These are phyloP conservation scores for Colletotrichum sp. DNA, from an alignment of 2,329 filamentous ascomycete genomes.

Conservation along the genomic window DNA sequence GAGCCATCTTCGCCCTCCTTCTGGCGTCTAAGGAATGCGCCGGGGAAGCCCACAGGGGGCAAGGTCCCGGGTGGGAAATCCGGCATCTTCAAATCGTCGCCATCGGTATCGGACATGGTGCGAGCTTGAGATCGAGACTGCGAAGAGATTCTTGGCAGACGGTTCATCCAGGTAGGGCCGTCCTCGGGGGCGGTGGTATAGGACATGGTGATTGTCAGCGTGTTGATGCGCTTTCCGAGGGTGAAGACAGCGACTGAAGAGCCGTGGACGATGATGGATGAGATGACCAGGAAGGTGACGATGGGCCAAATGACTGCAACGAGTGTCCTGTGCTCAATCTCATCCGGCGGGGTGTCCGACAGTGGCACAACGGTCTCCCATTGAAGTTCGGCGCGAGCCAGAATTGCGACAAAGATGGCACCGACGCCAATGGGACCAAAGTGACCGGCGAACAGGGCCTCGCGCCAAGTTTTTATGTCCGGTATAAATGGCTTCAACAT, in stretches of 20 bases:
- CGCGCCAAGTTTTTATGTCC: constrained; percentile 97
- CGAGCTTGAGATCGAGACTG: constrained; percentile 81
- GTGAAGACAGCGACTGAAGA: constrained; percentile 99
- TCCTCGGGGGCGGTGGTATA: constrained; percentile 92
- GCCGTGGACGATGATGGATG: constrained; percentile 93
- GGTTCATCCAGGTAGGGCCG: constrained; percentile 92
- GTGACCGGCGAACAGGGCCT: constrained; percentile 94
- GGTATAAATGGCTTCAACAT: constrained; percentile 89
- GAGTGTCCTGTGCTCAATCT: constrained; percentile 67
- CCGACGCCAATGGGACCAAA: constrained; percentile 98
- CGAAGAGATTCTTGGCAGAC: constrained; percentile 75
- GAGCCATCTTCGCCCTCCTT: constrained; percentile 72
- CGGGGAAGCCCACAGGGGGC: constrained; percentile 73
- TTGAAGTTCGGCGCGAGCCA: constrained; percentile 92
- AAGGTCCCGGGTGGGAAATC: constrained; percentile 72
- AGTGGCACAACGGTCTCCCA: constrained; percentile 77
- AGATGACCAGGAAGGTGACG: constrained; percentile 89
- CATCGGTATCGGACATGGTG: constrained; percentile 81
- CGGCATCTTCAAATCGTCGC: constrained; percentile 65
- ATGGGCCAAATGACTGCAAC: constrained; percentile 95
- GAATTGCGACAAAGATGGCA: constrained; percentile 92
- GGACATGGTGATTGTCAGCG: constrained; percentile 91
- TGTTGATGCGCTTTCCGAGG: constrained; percentile 97
- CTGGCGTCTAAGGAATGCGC: constrained; percentile 81
- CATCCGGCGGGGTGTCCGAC: constrained; percentile 60